Base-by-base conservation (phyloP, 228 moss, liverwort and hornwort genomes). In the Sphagnum fallax region DNA sequence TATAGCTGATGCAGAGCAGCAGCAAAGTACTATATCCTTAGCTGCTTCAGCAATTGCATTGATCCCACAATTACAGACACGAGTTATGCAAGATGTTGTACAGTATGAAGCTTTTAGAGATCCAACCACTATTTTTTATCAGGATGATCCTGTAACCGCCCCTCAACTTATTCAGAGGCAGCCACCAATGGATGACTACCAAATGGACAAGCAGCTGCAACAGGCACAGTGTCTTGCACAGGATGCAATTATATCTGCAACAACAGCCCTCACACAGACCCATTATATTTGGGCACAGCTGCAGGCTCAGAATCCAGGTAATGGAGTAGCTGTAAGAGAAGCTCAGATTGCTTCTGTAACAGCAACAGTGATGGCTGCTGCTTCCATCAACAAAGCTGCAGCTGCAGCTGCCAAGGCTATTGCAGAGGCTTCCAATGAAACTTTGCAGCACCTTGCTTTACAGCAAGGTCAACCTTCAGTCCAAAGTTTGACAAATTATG, bases 381-480 rank as follows among this genome's bases (percentile, higher is more conserved):
- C 85, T 75, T 75, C 75, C 10, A 82, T 79, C 57, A 82, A 79
- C 14, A 75, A 73, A 69, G 68, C 51, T 80, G 85, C 85, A 71
- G 82, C 82, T 68, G 79, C 79, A 77, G 85, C 77, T 57, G 82
- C 85, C 10, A 70, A 63, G 62, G 70, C 70, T 53, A 70, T 70
- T 52, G 61, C 61, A 63, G 82, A 86, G 71, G 82, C 85, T 48
- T 82, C 82, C 18, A 82, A 79, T 71, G 77, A 73, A 71, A 79
- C 82, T 49, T 64, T 86, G 65, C 10, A 70, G 68, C 69, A 63
- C 32, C 69, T 82, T 71, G 79, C 82, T 62, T 32, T 32, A 32
- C 32, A 32, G 32, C 32, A 3, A 32, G 32, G 32, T 32, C 32
- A 32, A 32, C 32, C 32, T 32, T 32, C 32, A 32, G 32, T 32